Percentiles rank a stretch among this genome's conserved stretches.
Conservation (phyloP, 2,329 filamentous ascomycete genomes). For the Colletotrichum camelliae region DNA sequence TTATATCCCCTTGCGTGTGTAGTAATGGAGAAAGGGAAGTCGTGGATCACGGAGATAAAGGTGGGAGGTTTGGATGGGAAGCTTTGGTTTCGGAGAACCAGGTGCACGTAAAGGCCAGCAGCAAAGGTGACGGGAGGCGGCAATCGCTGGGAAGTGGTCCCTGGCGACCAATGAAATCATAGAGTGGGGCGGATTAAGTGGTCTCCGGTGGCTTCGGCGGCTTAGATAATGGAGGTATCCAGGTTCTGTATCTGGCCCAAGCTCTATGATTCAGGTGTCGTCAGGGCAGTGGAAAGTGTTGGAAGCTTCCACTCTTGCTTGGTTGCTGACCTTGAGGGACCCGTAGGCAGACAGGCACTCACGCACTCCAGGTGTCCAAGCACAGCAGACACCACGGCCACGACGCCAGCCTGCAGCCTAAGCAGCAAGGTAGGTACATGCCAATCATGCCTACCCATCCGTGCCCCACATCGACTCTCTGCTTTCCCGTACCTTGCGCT, state of each 20-base stretch:
- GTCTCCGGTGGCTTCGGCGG: slow-evolving; percentile 9
- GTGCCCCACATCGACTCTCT: not conserved
- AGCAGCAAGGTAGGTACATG: not conserved
- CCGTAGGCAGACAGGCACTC: slow-evolving; percentile 19
- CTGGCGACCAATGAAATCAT: slow-evolving; percentile 25
- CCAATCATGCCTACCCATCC: not conserved
- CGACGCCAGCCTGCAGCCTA: not conserved
- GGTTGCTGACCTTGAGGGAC: slow-evolving; percentile 18
- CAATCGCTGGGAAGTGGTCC: slow-evolving; percentile 12
- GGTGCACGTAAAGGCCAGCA: slow-evolving; percentile 16
- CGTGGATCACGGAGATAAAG: slow-evolving; percentile 20
- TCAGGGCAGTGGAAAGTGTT: slow-evolving; percentile 21
- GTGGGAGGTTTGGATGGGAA: slow-evolving; percentile 10
- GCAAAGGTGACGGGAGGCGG: slow-evolving; percentile 14
- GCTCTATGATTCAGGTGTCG: slow-evolving; percentile 22
- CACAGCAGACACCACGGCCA: not conserved
- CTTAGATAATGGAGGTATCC: slow-evolving; percentile 19
- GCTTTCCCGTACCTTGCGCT: slow-evolving; percentile 2
- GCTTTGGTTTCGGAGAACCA: slow-evolving; percentile 13
- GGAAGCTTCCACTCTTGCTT: slow-evolving; percentile 24
- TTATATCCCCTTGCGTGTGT: slow-evolving; percentile 4
- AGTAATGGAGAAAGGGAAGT: not conserved
- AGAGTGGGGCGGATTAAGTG: slow-evolving; percentile 24
- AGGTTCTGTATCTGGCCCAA: slow-evolving; percentile 9
- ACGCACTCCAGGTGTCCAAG: not conserved